Base-by-base conservation (phyloP, 2,329 filamentous ascomycete species). In the Aspergillus felis region DNA sequence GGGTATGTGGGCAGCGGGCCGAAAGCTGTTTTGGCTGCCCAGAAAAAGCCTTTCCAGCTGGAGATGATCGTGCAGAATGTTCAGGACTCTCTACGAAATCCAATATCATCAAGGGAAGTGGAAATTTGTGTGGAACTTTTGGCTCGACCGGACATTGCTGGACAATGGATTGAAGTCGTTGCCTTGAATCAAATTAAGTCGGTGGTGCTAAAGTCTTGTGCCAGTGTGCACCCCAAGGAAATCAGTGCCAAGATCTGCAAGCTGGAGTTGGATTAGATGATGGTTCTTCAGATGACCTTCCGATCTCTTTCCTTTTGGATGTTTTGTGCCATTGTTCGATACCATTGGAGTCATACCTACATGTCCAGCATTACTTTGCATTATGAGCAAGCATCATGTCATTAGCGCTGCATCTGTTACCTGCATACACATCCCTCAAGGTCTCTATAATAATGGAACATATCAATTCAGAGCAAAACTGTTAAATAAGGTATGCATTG, bases 21-120 rank as follows among this genome's bases (percentile, higher is more conserved):
- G 50, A 68, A 62, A 53, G 69, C 69, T 2, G 64, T 65, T 57
- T 56, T 68, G 24, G 63, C 68, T 7, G 77, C 75, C 29, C 79
- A 79, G 17, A 79, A 84, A 66, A 82, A 89, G 60, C 84, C 87
- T 1, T 91, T 90, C 66, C 83, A 83, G 25, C 83, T 91, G 79
- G 76, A 81, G 28, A 80, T 79, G 12, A 76, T 91, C 54, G 75
- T 87, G 20, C 81, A 84, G 62, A 87, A 86, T 69, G 78, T 92
- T 51, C 83, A 82, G 66, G 87, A 91, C 71, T 91, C 88, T 27
- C 76, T 89, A 60, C 69, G 71, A 35, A 78, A 71, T 55, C 78
- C 81, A 0, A 80, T 83, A 47, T 77, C 78, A 1, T 75, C 72
- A 29, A 73, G 76, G 5, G 81, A 83, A 61, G 77, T 79, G 9